Percentiles rank a stretch among this genome's conserved stretches.
These are phyloP conservation scores for Claviceps capensis DNA, from an alignment of 2,329 filamentous ascomycete species.

Conservation along the genomic window DNA sequence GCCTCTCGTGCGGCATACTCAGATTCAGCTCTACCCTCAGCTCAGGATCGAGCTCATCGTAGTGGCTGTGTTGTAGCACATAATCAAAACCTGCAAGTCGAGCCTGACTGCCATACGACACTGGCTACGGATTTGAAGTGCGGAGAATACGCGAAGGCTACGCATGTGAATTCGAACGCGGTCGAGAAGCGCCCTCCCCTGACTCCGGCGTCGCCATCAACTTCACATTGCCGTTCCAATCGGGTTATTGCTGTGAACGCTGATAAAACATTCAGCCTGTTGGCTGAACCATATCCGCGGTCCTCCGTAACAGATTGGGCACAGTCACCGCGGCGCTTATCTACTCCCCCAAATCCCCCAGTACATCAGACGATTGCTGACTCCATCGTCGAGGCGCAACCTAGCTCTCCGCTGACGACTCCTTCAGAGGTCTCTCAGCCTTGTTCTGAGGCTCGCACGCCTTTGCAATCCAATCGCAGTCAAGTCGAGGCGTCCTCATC, in stretches of 20 bases:
- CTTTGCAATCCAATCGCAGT: slow-evolving; percentile 9
- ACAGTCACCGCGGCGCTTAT: slow-evolving; percentile 29
- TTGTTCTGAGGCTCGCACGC: slow-evolving; percentile 4
- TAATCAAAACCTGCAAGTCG: not conserved
- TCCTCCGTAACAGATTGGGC: slow-evolving; percentile 18
- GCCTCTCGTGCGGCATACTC: slow-evolving; percentile 12
- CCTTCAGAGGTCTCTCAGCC: slow-evolving; percentile 23
- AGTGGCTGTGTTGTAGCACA: slow-evolving; percentile 1
- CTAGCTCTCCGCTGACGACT: slow-evolving; percentile 35
- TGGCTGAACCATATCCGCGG: slow-evolving; percentile 19
- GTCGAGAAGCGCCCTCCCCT: not conserved
- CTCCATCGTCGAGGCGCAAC: slow-evolving; percentile 28
- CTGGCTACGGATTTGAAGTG: not conserved
- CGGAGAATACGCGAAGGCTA: not conserved
- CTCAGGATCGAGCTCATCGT: not conserved
- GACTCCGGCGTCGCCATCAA: slow-evolving; percentile 12
- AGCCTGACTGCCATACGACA: not conserved
- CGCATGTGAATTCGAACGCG: not conserved
- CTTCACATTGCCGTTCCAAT: slow-evolving; percentile 15
- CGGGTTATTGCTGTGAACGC: slow-evolving; percentile 36
- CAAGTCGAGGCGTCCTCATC: slow-evolving; percentile 15
- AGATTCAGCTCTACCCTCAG: not conserved
- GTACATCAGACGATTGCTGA: slow-evolving; percentile 16
- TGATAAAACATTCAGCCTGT: slow-evolving; percentile 45
- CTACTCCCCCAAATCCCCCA: slow-evolving; percentile 33